These are phyloP conservation scores for Candida methanosorbosa DNA, from an alignment of 805 yeast species.

Conservation along the genomic window DNA sequence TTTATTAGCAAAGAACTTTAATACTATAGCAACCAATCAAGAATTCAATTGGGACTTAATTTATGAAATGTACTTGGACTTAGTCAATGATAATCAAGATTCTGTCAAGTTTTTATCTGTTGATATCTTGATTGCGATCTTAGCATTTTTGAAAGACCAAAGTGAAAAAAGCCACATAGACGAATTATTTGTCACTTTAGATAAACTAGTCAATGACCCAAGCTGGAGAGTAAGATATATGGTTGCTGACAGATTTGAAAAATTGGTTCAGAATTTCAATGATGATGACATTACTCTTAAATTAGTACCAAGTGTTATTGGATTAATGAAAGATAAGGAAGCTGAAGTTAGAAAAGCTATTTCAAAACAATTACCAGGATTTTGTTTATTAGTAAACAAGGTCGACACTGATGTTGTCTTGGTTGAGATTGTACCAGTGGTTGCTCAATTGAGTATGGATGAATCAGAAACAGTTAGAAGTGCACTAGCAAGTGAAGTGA, in stretches of 20 bases:
- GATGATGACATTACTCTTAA: constrained; percentile 48
- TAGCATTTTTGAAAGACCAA: constrained; percentile 54
- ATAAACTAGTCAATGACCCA: constrained; percentile 73
- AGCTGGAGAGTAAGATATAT: constrained; percentile 98
- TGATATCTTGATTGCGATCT: constrained; percentile 77
- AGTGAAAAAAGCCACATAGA: constrained; percentile 51
- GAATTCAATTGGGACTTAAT: constrained; percentile 70
- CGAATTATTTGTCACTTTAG: constrained; percentile 55
- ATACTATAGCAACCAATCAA: constrained; percentile 33
- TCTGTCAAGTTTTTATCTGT: constrained; percentile 87
- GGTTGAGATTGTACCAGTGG: constrained; percentile 70
- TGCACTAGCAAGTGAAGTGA: constrained; percentile 81
- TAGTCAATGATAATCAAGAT: constrained; percentile 85
- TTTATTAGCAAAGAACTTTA: constrained; percentile 29
- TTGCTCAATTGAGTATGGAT: constrained; percentile 78
- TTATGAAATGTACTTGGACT: constrained; percentile 70
- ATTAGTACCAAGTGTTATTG: constrained; percentile 62
- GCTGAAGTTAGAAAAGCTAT: constrained; percentile 96
- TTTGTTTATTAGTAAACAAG: constrained; percentile 41
- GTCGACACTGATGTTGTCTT: constrained; percentile 42
- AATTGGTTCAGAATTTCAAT: constrained; percentile 57
- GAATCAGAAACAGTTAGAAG: constrained; percentile 91
- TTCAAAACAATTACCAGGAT: constrained; percentile 82
- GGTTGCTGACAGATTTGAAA: constrained; percentile 90
- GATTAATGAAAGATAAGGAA: constrained; percentile 83